Conservation (phyloP, 148 eudicot genomes). For the Rhododendron mucronatum region DNA sequence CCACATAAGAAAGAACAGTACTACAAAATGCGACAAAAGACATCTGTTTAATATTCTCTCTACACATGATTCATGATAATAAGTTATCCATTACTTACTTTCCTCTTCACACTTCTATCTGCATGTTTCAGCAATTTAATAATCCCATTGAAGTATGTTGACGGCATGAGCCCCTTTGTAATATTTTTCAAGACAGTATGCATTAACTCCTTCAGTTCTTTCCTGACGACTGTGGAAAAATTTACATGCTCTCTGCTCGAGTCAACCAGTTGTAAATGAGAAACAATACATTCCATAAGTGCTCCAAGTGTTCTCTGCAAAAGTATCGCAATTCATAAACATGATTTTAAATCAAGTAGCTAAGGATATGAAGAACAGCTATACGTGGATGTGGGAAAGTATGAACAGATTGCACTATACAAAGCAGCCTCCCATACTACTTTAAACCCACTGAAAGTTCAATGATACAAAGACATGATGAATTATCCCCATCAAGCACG, state of each 20-base stretch:
- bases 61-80: background rate
- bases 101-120: constrained; percentile 52
- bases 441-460: background rate
- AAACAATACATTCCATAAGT: constrained; percentile 66
- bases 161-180: constrained; percentile 49
- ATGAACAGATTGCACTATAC: background rate
- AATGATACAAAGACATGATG: background rate
- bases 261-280: constrained; percentile 58
- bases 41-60: background rate
- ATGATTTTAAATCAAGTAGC: background rate
- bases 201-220: constrained; percentile 65
- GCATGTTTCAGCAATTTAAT: constrained; percentile 44
- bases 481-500: background rate
- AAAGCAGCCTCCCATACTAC: background rate
- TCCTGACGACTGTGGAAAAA: constrained; percentile 38
- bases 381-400: background rate
- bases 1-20: background rate
- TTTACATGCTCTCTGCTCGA: constrained; percentile 38
- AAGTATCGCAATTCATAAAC: background rate
- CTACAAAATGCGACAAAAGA: background rate
- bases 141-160: constrained; percentile 56
- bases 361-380: background rate
- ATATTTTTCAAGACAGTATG: constrained; percentile 44
- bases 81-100: constrained; percentile 32
- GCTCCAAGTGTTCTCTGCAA: constrained; percentile 46